Percentiles rank a stretch among this genome's conserved stretches.
Conservation (phyloP, 2,329 filamentous ascomycete genomes). For the Celoporthe dispersa region DNA sequence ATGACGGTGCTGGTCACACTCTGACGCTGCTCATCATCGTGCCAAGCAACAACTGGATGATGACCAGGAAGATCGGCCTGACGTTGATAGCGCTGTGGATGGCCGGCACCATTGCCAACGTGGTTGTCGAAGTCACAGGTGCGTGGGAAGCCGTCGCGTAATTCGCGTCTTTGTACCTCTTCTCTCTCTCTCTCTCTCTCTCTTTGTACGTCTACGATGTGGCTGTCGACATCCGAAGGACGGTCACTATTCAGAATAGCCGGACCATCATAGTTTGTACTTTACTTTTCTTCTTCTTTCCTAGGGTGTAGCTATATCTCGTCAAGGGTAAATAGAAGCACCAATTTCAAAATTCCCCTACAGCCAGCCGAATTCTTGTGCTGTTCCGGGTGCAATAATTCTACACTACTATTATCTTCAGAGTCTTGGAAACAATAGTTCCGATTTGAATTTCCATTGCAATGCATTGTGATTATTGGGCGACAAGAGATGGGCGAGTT, state of each 20-base stretch:
- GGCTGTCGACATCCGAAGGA: background rate
- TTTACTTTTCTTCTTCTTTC: background rate
- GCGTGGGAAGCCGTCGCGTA: constrained; percentile 47
- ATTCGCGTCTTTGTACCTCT: background rate
- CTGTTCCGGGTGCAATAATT: background rate
- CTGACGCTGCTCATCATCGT: constrained; percentile 78
- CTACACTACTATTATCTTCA: too few relatives aligned
- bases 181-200: background rate
- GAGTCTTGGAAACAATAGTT: too few relatives aligned
- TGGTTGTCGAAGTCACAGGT: constrained; percentile 76
- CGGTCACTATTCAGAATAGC: background rate
- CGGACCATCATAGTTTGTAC: constrained; percentile 6
- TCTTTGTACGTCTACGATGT: background rate
- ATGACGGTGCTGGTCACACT: constrained; percentile 83
- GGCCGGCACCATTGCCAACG: constrained; percentile 78
- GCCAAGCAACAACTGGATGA: constrained; percentile 82
- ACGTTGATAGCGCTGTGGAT: constrained; percentile 80
- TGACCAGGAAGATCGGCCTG: constrained; percentile 83
- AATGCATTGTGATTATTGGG: too few relatives aligned
- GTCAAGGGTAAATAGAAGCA: background rate
- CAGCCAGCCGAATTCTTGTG: too few relatives aligned
- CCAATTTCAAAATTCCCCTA: background rate
- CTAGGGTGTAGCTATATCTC: background rate
- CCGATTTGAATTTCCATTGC: too few relatives aligned
- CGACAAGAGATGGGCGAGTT: too few relatives aligned